A percentile compares a stretch with the other conserved stretches of the same genome.
Evolutionary conservation across 2,329 filamentous ascomycete species (phyloP).

Genomic region (Neospermospora avenae): DNA sequence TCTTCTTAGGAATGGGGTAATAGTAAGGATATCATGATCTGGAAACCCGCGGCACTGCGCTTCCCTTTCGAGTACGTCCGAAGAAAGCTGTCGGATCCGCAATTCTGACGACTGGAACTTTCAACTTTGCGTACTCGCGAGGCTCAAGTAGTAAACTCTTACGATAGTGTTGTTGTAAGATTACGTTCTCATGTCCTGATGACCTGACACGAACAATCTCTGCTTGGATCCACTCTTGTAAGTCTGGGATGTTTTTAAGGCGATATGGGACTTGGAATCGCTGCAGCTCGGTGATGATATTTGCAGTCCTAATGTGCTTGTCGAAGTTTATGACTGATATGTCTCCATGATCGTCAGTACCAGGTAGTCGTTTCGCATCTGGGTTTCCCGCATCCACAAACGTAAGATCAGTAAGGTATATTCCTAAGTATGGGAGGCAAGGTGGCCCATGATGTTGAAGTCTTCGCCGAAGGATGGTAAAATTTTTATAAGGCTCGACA

Average conservation of each 20-base stretch:
- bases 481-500: constrained; percentile 87
- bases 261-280: constrained; percentile 94
- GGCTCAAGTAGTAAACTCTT: constrained; percentile 66
- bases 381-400: constrained; percentile 96
- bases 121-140: too few relatives aligned
- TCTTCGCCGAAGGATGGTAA: constrained; percentile 77
- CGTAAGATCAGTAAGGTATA: constrained; percentile 92
- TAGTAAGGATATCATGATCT: too few relatives aligned
- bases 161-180: constrained; percentile 65
- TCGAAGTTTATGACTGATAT: constrained; percentile 94
- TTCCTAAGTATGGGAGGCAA: constrained; percentile 92
- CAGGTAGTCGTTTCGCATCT: constrained; percentile 72
- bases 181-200: constrained; percentile 58
- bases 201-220: constrained; percentile 69
- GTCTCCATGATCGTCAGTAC: constrained; percentile 53
- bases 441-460: constrained; percentile 85
- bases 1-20: constrained; percentile 20
- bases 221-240: constrained; percentile 88
- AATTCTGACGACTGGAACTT: too few relatives aligned
- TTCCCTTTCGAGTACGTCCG: too few relatives aligned
- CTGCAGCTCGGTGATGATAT: constrained; percentile 93
- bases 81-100: too few relatives aligned
- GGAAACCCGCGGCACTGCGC: too few relatives aligned
- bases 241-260: constrained; percentile 75
- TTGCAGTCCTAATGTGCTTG: constrained; percentile 91